phyloP scores from a whole-genome alignment of 2,329 filamentous ascomycete genomes.

The Hypoxylon sp. region DNA sequence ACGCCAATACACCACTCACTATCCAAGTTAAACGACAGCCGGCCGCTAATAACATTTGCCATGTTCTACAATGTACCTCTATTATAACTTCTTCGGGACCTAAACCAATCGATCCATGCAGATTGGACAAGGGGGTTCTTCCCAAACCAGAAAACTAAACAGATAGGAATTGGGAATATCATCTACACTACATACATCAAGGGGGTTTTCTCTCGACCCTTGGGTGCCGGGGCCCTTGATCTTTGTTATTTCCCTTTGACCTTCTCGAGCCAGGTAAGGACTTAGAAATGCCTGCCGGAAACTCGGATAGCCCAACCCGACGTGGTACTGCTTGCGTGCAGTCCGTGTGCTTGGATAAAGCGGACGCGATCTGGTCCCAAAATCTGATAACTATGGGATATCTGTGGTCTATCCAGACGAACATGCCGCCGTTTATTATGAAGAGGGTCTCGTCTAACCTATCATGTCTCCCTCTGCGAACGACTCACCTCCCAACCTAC shows the following conservation, averaged over 20 bases:
- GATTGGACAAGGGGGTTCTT: constrained; percentile 6
- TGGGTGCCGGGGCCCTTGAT: constrained; percentile 11
- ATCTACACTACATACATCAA: constrained; percentile 18
- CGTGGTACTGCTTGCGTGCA: constrained; percentile 28
- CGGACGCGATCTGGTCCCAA: constrained; percentile 41
- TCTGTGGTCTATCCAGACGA: constrained; percentile 17
- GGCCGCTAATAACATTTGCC: constrained; percentile 12
- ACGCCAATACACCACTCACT: constrained; percentile 15
- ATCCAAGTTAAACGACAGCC: constrained; percentile 30
- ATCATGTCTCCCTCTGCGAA: constrained; percentile 18
- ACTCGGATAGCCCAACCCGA: constrained; percentile 39
- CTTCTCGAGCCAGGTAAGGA: constrained; percentile 9
- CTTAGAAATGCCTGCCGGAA: constrained; percentile 39
- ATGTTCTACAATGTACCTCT: constrained; percentile 5
- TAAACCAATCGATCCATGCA: constrained; percentile 32
- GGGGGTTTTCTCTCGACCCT: constrained; percentile 9
- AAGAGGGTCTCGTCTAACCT: constrained; percentile 27
- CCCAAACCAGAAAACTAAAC: constrained; percentile 7
- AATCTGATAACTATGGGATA: constrained; percentile 33
- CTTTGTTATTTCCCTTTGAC: constrained; percentile 14
- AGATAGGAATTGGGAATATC: constrained; percentile 8
- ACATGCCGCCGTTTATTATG: constrained; percentile 28
- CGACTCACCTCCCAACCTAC: constrained; percentile 24
- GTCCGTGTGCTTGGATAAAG: constrained; percentile 35
- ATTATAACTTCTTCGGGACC: constrained; percentile 17